Base-by-base conservation (phyloP, 768 basidiomycete species). In the Collybia mongolica region DNA sequence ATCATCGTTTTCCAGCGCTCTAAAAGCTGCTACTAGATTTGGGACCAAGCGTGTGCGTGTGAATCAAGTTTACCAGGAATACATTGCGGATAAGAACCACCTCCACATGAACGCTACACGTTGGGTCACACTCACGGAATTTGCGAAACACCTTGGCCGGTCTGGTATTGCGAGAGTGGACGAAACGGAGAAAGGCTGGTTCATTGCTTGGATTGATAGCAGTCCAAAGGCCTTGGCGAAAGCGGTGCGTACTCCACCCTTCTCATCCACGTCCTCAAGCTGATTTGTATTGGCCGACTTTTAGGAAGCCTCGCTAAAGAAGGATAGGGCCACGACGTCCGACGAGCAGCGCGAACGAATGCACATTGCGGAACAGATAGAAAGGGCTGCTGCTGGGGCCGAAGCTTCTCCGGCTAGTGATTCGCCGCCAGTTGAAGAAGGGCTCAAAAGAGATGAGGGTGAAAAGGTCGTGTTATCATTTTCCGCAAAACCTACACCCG, bases 161-260 rank as follows among this genome's bases (percentile, higher is more conserved):
- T 72, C 76, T 1, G 95, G 97, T 28, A 75, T 97, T 48, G 91
- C 88, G 4, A 82, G 90, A 56, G 97, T 97, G 22, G 97, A 98
- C 63, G 96, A 98, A 72, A 98, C 93, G 39, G 97, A 98, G 72
- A 97, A 99, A 72, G 97, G 97, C 0, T 94, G 91, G 86, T 99
- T 95, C 67, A 79, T 99, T 54, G 84, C 88, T 29, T 99, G 97
- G 97, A 90, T 99, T 47, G 97, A 99, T 68, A 98, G 80, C 68
- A 90, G 90, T 50, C 97, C 97, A 12, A 91, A 93, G 60, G 93
- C 97, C 1, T 75, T 99, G 28, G 92, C 90, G 6, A 93, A 93
- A 72, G 86, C 88, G 68, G 89, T 89, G 55, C 59, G 80, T 70
- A 24, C 38, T 35, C 29, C 37, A 29, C 15, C 19, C n/a, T 18